phyloP scores from a whole-genome alignment of 2,329 filamentous ascomycete genomes.

The Septoria petroselini region DNA sequence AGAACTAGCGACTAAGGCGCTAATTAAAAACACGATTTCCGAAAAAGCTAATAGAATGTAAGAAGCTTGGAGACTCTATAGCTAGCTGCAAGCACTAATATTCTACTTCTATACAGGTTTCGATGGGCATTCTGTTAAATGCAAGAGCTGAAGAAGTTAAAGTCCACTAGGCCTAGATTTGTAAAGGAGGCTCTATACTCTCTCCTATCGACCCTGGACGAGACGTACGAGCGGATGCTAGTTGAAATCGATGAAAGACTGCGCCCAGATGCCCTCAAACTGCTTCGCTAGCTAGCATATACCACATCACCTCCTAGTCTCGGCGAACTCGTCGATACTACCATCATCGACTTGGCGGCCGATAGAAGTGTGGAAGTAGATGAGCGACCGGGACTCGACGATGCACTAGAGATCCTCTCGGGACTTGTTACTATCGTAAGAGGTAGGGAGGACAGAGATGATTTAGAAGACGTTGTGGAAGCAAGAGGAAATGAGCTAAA shows the following conservation, averaged over 20 bases:
- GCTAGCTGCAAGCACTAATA: background rate
- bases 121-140: slow-evolving; percentile 32
- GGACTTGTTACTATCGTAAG: slow-evolving; percentile 15
- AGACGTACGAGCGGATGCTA: slow-evolving; percentile 33
- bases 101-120: slow-evolving; percentile 24
- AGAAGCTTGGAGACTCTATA: slow-evolving; percentile 3
- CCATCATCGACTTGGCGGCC: slow-evolving; percentile 18
- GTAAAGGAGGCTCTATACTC: slow-evolving; percentile 19
- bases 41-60: slow-evolving; percentile 31
- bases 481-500: no score
- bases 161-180: slow-evolving; percentile 21
- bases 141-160: slow-evolving; percentile 27
- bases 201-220: slow-evolving; percentile 29
- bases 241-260: slow-evolving; percentile 15
- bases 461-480: background rate
- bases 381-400: slow-evolving; percentile 9
- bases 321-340: slow-evolving; percentile 26
- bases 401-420: slow-evolving; percentile 21
- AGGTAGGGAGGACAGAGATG: slow-evolving; percentile 19
- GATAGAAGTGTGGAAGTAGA: slow-evolving; percentile 18
- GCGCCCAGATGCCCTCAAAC: slow-evolving; percentile 16
- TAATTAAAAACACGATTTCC: slow-evolving; percentile 26
- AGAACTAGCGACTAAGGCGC: slow-evolving; percentile 16
- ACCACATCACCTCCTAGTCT: slow-evolving; percentile 22
- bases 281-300: slow-evolving; percentile 28